These are phyloP conservation scores for Melanomma pulvis-pyrius DNA, from an alignment of 495 filamentous ascomycete genomes.

Conservation along the genomic window DNA sequence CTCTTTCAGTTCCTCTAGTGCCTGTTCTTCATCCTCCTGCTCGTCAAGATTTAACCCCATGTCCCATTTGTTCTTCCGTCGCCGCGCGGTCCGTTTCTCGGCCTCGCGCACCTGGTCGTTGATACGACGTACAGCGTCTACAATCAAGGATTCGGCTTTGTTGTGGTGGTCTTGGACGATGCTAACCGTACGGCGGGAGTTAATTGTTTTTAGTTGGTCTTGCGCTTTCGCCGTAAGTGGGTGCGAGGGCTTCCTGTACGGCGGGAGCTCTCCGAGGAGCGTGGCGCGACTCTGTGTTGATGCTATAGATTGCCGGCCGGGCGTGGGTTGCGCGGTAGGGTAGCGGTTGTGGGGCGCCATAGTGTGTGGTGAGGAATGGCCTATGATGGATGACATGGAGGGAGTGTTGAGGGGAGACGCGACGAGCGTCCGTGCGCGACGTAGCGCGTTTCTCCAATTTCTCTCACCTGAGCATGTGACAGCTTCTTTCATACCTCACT, in stretches of 20 bases:
- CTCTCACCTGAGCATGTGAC: constrained; percentile 1
- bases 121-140: constrained; percentile 35
- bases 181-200: constrained; percentile 14
- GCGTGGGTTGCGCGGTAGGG: neutral
- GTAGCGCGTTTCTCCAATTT: constrained; percentile 3
- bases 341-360: constrained; percentile 10
- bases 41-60: constrained; percentile 24
- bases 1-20: constrained; percentile 34
- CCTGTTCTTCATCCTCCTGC: constrained; percentile 21
- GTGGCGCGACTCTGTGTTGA: neutral
- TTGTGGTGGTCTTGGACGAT: constrained; percentile 31
- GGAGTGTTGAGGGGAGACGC: neutral
- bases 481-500: neutral
- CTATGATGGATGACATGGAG: neutral
- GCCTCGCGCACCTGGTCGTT: constrained; percentile 40
- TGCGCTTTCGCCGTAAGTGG: constrained; percentile 42
- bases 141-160: constrained; percentile 32
- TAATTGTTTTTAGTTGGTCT: constrained; percentile 26
- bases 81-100: constrained; percentile 26
- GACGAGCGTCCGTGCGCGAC: neutral
- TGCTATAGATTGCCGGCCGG: constrained; percentile 8
- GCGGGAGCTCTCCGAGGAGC: constrained; percentile 28
- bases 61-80: constrained; percentile 18
- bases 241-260: constrained; percentile 43
- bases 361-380: neutral